Base-by-base conservation (phyloP, 352 stramenopile genomes). In the Phytophthora macrochlamydospora region DNA sequence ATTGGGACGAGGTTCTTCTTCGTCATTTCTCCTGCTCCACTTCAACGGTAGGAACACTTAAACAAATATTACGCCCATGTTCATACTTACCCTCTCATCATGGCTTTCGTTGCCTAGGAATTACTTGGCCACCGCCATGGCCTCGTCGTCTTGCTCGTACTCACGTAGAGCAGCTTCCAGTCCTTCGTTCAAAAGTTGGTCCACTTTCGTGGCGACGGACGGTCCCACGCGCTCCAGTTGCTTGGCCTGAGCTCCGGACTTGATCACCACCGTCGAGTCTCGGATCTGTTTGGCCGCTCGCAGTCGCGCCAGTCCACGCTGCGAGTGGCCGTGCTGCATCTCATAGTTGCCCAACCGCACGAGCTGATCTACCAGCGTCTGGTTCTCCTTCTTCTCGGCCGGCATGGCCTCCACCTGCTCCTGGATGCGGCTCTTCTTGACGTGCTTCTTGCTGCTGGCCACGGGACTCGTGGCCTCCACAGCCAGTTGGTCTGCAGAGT, bases 291-390 rank as follows among this genome's bases (percentile, higher is more conserved):
- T 89, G 8, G 85, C 85, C 24, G 78, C 85, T n/a, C 81, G 81
- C 33, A 93, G 54, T 4, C 79, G 83, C 3, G 85, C 65, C 2
- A 87, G 56, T 5, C 83, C 83, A 9, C 81, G 77, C 62, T 91
- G 83, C 2, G 75, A 72, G 53, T 77, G 67, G 1, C 81, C 78
- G 5, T 69, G 64, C 12, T 60, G 44, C 61, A 88, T 64, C 37
- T 93, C 85, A 28, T 78, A 90, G 44, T 90, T 71, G 14, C 79
- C 83, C 13, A 93, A 62, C 46, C 83, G 53, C 48, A 88, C 56
- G 3, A 93, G 52, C 52, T 85, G 67, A 31, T 92, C 73, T 32
- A 92, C 83, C 2, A 93, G 67, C 24, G 65, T 18, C 57, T 92
- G 81, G 66, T 93, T 93, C 44, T 88, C 76, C 4, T 32, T 28